Evolutionary conservation across 2,329 filamentous ascomycete species (phyloP).

Genomic region (Fusarium pseudonygamai): DNA sequence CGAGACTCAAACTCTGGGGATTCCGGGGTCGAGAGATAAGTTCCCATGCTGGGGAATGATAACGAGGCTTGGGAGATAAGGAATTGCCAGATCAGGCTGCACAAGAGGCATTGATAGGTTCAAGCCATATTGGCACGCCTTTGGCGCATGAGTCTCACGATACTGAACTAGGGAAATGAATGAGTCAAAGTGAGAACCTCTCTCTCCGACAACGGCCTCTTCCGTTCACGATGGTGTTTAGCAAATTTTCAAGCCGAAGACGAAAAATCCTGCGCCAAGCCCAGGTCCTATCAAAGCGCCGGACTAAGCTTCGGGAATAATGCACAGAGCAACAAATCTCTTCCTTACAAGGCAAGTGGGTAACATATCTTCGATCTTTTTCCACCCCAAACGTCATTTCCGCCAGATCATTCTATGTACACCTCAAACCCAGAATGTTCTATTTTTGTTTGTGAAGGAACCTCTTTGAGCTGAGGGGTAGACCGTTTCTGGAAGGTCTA

Average conservation of each 20-base stretch:
- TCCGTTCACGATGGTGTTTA: slow-evolving; percentile 22
- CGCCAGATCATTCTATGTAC: background rate
- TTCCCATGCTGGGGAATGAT: slow-evolving; percentile 18
- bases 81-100: slow-evolving; percentile 8
- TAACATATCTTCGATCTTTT: slow-evolving; percentile 8
- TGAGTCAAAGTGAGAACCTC: slow-evolving; percentile 11
- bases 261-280: background rate
- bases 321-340: slow-evolving; percentile 3
- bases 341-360: slow-evolving; percentile 28
- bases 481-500: background rate
- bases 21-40: slow-evolving; percentile 33
- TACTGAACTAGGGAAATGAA: slow-evolving; percentile 1
- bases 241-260: background rate
- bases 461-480: background rate
- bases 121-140: background rate
- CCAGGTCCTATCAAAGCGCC: background rate
- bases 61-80: slow-evolving; percentile 26
- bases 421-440: background rate
- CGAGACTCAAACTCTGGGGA: slow-evolving; percentile 27
- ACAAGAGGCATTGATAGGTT: background rate
- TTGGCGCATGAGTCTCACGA: background rate
- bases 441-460: background rate
- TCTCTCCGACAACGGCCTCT: slow-evolving; percentile 8
- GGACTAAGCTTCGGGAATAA: slow-evolving; percentile 6
- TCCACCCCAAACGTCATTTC: slow-evolving; percentile 1